Percentiles rank a stretch among this genome's conserved stretches.
phyloP scores from a whole-genome alignment of 2,329 filamentous ascomycete genomes.

The Thielaviopsis populi region DNA sequence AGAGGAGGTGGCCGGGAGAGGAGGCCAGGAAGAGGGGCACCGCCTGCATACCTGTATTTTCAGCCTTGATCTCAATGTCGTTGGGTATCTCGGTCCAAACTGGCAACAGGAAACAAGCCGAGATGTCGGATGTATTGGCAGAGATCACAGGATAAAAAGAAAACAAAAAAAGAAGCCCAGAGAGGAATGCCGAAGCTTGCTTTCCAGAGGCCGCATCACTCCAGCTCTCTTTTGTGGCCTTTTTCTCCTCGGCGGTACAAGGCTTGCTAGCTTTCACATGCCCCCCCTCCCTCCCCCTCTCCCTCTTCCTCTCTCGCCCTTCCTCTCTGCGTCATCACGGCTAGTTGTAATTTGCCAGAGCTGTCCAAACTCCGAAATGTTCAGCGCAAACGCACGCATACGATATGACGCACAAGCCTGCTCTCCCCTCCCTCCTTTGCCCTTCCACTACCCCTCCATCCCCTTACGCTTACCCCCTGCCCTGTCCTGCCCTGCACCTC shows the following conservation, averaged over 20 bases:
- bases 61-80: background rate
- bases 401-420: conserved; percentile 3
- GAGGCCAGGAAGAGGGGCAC: background rate
- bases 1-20: background rate
- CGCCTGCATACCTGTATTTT: background rate
- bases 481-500: background rate
- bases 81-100: background rate
- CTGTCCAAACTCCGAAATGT: background rate
- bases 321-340: background rate
- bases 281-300: background rate
- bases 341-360: background rate
- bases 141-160: background rate
- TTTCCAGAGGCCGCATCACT: background rate
- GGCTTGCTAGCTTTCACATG: background rate
- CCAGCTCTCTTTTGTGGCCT: background rate
- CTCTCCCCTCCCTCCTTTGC: background rate
- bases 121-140: background rate
- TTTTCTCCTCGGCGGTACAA: background rate
- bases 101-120: background rate
- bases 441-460: background rate
- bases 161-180: background rate
- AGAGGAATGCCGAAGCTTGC: background rate
- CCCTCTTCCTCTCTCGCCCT: background rate
- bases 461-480: background rate
- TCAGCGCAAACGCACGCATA: background rate